Conservation (phyloP, 257 asterid species). For the Fraxinus cuspidata region DNA sequence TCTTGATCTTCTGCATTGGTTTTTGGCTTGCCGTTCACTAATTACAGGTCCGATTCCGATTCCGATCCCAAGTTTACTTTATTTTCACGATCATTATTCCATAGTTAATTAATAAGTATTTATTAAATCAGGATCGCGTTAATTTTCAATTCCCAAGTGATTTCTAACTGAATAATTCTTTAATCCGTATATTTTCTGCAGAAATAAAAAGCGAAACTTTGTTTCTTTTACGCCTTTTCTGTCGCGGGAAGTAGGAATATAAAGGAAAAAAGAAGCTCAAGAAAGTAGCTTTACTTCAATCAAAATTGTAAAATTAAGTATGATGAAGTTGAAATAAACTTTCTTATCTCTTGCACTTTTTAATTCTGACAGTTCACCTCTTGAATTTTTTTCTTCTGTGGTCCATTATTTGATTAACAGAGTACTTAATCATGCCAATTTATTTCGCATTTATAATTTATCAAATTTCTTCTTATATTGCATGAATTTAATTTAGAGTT, state of each 20-base stretch:
- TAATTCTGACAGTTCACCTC: not conserved
- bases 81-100: slow-evolving; percentile 15
- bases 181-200: slow-evolving; percentile 12
- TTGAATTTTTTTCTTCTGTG: not conserved
- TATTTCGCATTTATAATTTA: not conserved
- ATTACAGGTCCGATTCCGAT: slow-evolving; percentile 38
- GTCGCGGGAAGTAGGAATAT: slow-evolving; percentile 22
- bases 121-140: slow-evolving; percentile 20
- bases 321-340: slow-evolving; percentile 23
- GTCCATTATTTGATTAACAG: not conserved
- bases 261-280: slow-evolving; percentile 5
- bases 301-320: slow-evolving; percentile 11
- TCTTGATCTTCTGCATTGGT: slow-evolving; percentile 21
- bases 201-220: slow-evolving; percentile 28
- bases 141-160: slow-evolving; percentile 13
- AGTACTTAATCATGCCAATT: slow-evolving; percentile 9
- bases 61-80: slow-evolving; percentile 17
- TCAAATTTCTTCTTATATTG: not conserved
- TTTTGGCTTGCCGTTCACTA: slow-evolving; percentile 25
- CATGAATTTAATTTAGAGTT: not conserved
- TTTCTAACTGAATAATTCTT: slow-evolving; percentile 1
- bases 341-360: not conserved
- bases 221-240: slow-evolving; percentile 15
- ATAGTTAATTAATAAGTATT: slow-evolving; percentile 19
- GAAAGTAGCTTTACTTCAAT: slow-evolving; percentile 21